A percentile compares a stretch with the other conserved stretches of the same genome.
These are phyloP conservation scores for Jacaranda copaia DNA, from an alignment of 257 asterid species.

Conservation along the genomic window DNA sequence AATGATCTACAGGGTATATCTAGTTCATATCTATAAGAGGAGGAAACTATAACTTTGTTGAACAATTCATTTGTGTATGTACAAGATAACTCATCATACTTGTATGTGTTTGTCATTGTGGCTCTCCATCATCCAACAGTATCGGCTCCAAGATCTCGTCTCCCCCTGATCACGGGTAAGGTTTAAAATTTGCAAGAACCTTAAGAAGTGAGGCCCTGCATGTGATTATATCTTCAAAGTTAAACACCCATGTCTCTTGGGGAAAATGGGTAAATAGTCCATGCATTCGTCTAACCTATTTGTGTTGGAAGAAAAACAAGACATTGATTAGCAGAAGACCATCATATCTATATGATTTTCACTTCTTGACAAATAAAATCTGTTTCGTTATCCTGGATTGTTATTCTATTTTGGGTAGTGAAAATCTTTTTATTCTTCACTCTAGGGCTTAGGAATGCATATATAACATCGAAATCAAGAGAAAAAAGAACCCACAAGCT, in stretches of 20 bases:
- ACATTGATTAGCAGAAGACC: not conserved
- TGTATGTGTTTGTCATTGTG: not conserved
- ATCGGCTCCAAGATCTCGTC: not conserved
- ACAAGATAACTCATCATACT: slow-evolving; percentile 22
- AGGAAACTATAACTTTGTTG: not conserved
- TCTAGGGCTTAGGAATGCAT: no score
- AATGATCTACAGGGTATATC: slow-evolving; percentile 28
- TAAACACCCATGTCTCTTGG: not conserved
- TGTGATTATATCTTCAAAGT: not conserved
- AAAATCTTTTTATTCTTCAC: no score
- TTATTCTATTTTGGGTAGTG: no score
- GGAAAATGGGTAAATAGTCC: not conserved
- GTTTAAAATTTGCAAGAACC: no score
- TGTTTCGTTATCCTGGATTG: no score
- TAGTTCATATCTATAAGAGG: not conserved
- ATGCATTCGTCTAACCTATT: not conserved
- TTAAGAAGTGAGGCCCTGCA: not conserved
- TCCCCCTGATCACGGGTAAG: not conserved
- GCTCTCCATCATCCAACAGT: slow-evolving; percentile 22
- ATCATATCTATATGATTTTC: no score
- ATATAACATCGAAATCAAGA: not conserved
- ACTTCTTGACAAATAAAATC: no score
- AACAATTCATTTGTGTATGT: slow-evolving; percentile 30
- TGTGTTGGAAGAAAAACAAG: not conserved
- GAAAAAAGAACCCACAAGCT: not conserved